Evolutionary conservation across 805 yeast genomes (phyloP), one percentile per base, ranked within the genome.

Genomic region (Ascoidea tarda): DNA sequence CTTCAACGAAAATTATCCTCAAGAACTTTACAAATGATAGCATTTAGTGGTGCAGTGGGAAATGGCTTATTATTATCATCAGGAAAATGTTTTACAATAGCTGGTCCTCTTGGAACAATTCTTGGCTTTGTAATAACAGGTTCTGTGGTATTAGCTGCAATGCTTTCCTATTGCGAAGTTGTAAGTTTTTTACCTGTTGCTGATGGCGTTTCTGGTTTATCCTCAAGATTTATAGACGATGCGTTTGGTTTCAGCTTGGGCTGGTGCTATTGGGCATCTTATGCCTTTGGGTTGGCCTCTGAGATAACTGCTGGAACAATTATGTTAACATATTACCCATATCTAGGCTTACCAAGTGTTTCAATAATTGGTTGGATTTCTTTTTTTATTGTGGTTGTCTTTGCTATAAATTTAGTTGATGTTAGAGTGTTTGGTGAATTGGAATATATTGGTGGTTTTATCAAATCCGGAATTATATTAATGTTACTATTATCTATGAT

Each of bases 271-370:
- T 85, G 87, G 78, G 62, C 82, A 14, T 79, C 87, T 51, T 84
- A 82, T 62, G 74, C 84, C 12, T 67, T 84, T 49, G 87, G 87
- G 0, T 67, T 85, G 55, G 88, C 95, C 0, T 78, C 90, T 0
- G 95, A 87, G 61, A 73, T 87, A 4, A 84, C 87, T 12, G 93
- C 95, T 0, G 84, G 86, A 31, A 78, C 87, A 0, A 80, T 87
- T 32, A 76, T 87, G 79, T 66, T 87, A 48, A 76, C 84, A 47
- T 87, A 79, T 61, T 88, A 79, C 60, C 74, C 79, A 0, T 61
- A 70, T 45, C 65, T 84, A 47, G 61, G 76, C 16, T 69, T 81
- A 6, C 75, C 81, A 0, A 67, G 70, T 3, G 63, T 71, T 6
- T 66, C 77, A 1, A 69, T 78, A 6, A 86, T 85, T 3, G 88